Evolutionary conservation across 108 stramenopile genomes (phyloP), one percentile per base, ranked within the genome.

Genomic region (Epithemia pelagica): DNA sequence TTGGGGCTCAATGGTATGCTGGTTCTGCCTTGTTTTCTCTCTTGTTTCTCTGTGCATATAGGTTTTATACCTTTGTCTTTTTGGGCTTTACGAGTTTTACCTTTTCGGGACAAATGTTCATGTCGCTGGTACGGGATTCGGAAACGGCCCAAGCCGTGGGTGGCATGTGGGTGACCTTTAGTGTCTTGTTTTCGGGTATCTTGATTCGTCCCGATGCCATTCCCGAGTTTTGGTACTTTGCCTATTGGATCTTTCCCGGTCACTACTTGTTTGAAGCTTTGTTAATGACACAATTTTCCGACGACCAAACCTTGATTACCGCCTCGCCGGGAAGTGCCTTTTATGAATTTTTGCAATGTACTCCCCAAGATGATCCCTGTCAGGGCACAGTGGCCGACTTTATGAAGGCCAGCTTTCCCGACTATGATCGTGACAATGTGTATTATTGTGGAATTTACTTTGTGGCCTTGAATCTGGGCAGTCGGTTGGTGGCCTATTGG

Each of bases 261-360:
- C 89, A 90, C 65, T 90, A 80, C 61, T 78, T 90, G 2, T 84
- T 80, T 55, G 89, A 90, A 64, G 89, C 84, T 20, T 61, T 90
- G 18, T 56, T 87, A 20, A 70, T 68, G 19, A 77, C 81, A 30
- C 85, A 86, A 58, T 89, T 78, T 58, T 37, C 69, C 53, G 55
- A 72, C 52, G 83, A 86, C 54, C 60, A 78, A 27, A 83, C 82
- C 31, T 68, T 74, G 5, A 89, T 86, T 54, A 64, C 54, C 54
- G 80, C 87, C 23, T 66, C 70, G n/a, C 67, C 56, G 25, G 80
- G 80, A 54, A 62, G 67, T 20, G 59, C 71, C 28, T 88, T 75
- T 63, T 85, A 77, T 61, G 31, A 70, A 27, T 74, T 56, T 53
- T 61, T 85, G 19, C 54, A 69, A 27, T 59, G 67, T 27, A 69